Conservation (phyloP, 1,139 yeast genomes). For the Yamadazyma oceani region DNA sequence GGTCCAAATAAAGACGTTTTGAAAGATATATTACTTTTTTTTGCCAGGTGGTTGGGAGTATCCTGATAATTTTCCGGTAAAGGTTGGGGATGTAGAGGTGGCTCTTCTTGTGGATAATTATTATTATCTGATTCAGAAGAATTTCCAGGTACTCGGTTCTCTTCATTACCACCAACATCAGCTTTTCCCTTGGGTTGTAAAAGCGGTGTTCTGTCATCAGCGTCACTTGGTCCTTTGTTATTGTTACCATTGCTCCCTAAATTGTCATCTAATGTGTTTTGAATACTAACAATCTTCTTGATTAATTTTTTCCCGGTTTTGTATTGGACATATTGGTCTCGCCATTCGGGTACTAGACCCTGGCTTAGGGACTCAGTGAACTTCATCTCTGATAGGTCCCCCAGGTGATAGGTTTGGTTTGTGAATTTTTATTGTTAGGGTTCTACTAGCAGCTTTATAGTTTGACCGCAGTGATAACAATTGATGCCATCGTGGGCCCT, state of each 20-base stretch:
- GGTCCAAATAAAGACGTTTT: constrained; percentile 21
- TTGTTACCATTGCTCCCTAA: neutral
- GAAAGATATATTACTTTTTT: constrained; percentile 12
- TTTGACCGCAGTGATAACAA: no score
- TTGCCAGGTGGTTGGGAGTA: constrained; percentile 1
- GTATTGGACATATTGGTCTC: constrained; percentile 75
- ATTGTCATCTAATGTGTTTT: neutral
- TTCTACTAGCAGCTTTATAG: no score
- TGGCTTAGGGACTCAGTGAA: constrained; percentile 61
- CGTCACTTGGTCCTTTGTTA: neutral
- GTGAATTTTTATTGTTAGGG: no score
- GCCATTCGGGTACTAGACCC: constrained; percentile 82
- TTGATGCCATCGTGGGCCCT: neutral
- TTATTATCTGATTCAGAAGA: neutral
- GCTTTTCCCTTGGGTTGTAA: constrained; percentile 21
- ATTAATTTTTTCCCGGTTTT: constrained; percentile 49
- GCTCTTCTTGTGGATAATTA: neutral
- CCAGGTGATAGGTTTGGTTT: neutral
- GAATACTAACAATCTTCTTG: constrained; percentile 18
- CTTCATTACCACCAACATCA: neutral
- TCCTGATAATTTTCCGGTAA: constrained; percentile 1
- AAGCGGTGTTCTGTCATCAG: constrained; percentile 33
- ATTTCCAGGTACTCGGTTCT: neutral
- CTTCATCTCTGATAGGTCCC: constrained; percentile 39
- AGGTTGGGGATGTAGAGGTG: neutral